Evolutionary conservation across 441 rosid genomes (phyloP), one percentile per base, ranked within the genome.

Genomic region (Heliophila coronopifolia): DNA sequence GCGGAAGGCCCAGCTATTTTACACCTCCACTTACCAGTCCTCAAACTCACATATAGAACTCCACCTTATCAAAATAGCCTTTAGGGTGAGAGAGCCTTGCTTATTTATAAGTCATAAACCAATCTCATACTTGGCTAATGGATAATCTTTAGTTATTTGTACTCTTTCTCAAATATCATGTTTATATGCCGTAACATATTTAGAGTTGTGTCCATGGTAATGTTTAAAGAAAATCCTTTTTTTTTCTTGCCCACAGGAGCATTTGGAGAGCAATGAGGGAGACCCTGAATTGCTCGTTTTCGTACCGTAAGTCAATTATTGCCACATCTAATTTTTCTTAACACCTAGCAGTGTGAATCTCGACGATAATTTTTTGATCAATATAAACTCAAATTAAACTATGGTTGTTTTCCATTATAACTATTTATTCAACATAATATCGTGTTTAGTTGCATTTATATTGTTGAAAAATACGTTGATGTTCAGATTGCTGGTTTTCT

Each of bases 281-380:
- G 98, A 92, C 65, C 95, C 98, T 12, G 98, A 92, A 71, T 71
- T 92, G 52, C 92, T 92, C 61, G 86, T 92, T 30, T 88, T 70
- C 67, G 72, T 92, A 48, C 97, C 96, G 98, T 88, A 74, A 61
- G 97, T 75, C n/a, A n/a, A n/a, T n/a, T n/a, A n/a, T n/a, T n/a
- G n/a, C n/a, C 13, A 15, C 23, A 31, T 2, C 23, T 17, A 7
- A 20, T 27, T 31, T n/a, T 50, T 44, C 10, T 47, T 65, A 16
- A 27, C 20, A 58, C 26, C 6, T n/a, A n/a, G n/a, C n/a, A n/a
- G n/a, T n/a, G n/a, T n/a, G n/a, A n/a, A n/a, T n/a, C n/a, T n/a
- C n/a, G n/a, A n/a, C n/a, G n/a, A n/a, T n/a, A n/a, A n/a, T n/a
- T n/a, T n/a, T n/a, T n/a, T n/a, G n/a, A n/a, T n/a, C n/a, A n/a